phyloP scores from a whole-genome alignment of 2,329 filamentous ascomycete genomes.

The Pyrenochaeta sp. region DNA sequence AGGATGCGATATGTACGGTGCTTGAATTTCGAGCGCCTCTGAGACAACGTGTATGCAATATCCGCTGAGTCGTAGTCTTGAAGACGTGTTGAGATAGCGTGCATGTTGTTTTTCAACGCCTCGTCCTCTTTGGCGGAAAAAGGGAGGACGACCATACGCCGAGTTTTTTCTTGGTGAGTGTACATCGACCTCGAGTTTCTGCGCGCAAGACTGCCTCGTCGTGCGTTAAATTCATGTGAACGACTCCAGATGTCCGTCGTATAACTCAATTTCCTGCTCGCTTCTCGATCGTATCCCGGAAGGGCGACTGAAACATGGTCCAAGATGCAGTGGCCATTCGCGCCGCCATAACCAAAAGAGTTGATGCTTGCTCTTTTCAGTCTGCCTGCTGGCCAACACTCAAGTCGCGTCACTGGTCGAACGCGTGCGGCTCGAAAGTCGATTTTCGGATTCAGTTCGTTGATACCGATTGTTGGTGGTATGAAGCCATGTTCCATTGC shows the following conservation, averaged over 20 bases:
- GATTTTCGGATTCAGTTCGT: slow-evolving; percentile 8
- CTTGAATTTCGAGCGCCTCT: slow-evolving; percentile 9
- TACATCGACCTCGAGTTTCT: too few relatives aligned
- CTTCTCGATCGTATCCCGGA: not conserved
- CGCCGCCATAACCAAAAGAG: slow-evolving; percentile 25
- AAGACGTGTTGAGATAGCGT: not conserved
- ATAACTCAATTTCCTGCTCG: not conserved
- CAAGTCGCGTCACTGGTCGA: slow-evolving; percentile 6
- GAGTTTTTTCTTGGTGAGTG: too few relatives aligned
- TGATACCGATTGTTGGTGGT: slow-evolving; percentile 5
- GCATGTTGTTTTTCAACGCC: slow-evolving; percentile 5
- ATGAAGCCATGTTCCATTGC: slow-evolving; percentile 5
- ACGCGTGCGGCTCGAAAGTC: not conserved
- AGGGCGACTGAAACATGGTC: slow-evolving; percentile 36
- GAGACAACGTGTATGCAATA: slow-evolving; percentile 17
- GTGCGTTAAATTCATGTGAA: too few relatives aligned
- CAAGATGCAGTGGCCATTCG: slow-evolving; percentile 34
- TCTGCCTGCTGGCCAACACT: slow-evolving; percentile 11
- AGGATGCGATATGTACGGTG: slow-evolving; percentile 3
- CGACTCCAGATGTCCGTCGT: too few relatives aligned
- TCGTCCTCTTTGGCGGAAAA: slow-evolving; percentile 9
- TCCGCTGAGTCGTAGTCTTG: slow-evolving; percentile 2
- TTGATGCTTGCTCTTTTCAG: slow-evolving; percentile 13
- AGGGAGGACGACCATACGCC: slow-evolving; percentile 1
- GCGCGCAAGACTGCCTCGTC: too few relatives aligned